phyloP scores from a whole-genome alignment of 2,329 filamentous ascomycete genomes.

The Pseudogymnoascus sp. region DNA sequence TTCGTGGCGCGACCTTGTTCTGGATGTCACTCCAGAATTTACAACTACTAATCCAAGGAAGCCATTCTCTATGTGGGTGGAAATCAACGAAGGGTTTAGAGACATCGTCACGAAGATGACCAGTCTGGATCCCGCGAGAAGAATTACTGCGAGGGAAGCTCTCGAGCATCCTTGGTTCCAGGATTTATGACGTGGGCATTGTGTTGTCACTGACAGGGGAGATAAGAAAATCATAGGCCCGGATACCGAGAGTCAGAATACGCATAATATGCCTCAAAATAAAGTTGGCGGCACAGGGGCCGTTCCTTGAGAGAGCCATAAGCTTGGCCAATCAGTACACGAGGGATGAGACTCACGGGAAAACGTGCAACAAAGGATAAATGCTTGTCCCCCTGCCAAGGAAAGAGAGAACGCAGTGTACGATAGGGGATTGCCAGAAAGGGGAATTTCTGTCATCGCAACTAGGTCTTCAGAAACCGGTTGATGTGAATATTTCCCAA shows the following conservation, averaged over 20 bases:
- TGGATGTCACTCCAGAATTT: not conserved
- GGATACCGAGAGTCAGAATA: not conserved
- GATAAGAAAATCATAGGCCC: not conserved
- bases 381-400: not conserved
- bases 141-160: conserved; percentile 35
- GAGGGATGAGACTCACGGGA: not conserved
- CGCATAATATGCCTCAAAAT: not conserved
- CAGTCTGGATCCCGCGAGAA: conserved; percentile 34
- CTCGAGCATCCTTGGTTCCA: conserved; percentile 28
- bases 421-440: not conserved
- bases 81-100: conserved; percentile 34
- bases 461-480: not conserved
- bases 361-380: not conserved
- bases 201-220: not conserved
- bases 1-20: not conserved
- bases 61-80: conserved; percentile 37
- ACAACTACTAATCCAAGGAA: conserved; percentile 33
- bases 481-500: not conserved
- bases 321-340: not conserved
- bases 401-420: not conserved
- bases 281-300: not conserved
- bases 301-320: not conserved
- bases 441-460: not conserved
- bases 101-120: conserved; percentile 36
- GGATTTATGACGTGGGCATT: conserved; percentile 23